These are phyloP conservation scores for Boletus reticuloceps DNA, from an alignment of 768 basidiomycete species.

Conservation along the genomic window DNA sequence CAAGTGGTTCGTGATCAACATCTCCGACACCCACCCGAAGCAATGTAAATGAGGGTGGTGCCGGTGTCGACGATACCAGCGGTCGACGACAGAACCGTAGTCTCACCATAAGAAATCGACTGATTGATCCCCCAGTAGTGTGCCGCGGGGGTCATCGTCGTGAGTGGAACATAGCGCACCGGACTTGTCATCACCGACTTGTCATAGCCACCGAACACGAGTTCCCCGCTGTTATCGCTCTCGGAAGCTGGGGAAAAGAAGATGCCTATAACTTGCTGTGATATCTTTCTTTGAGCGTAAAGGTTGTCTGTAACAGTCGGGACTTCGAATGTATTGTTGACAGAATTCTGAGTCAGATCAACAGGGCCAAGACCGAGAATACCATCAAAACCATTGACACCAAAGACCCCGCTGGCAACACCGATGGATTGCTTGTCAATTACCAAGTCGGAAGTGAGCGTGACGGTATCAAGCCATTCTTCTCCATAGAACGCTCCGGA, in stretches of 20 bases:
- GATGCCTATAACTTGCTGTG: constrained; percentile 28
- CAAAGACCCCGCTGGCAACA: constrained; percentile 24
- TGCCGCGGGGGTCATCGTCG: constrained; percentile 22
- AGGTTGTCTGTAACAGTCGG: constrained; percentile 39
- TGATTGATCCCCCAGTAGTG: constrained; percentile 34
- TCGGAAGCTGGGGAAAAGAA: constrained; percentile 29
- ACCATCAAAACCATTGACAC: constrained; percentile 35
- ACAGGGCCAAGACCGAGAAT: constrained; percentile 39
- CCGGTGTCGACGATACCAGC: constrained; percentile 37
- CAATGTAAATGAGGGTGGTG: constrained; percentile 22
- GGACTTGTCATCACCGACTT: constrained; percentile 13
- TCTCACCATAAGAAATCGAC: constrained; percentile 29
- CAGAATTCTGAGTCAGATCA: constrained; percentile 31
- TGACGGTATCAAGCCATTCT: constrained; percentile 17
- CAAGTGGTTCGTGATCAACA: too few relatives aligned
- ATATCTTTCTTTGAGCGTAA: constrained; percentile 27
- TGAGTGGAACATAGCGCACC: constrained; percentile 27
- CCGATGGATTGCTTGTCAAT: constrained; percentile 33
- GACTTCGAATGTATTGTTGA: constrained; percentile 12
- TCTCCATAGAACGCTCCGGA: constrained; percentile 7
- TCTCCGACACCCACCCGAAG: constrained; percentile 14
- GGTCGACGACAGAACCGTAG: constrained; percentile 17
- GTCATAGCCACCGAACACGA: constrained; percentile 29
- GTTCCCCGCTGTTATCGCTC: constrained; percentile 19
- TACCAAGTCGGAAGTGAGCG: not conserved